phyloP scores from a whole-genome alignment of 768 basidiomycete species.

The Trametes meyenii region DNA sequence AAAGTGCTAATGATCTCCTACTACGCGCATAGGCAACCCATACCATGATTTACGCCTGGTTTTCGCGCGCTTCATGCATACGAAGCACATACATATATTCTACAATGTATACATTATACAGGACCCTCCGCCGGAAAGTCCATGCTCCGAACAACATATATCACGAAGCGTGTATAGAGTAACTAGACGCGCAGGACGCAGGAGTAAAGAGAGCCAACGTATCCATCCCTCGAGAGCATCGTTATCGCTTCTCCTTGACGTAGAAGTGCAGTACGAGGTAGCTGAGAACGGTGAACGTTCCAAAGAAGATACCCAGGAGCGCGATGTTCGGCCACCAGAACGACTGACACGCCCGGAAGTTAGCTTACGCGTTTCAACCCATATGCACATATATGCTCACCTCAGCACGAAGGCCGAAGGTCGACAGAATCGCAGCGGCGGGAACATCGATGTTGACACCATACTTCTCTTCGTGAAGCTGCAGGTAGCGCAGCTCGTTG shows the following conservation, averaged over 20 bases:
- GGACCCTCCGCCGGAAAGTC: conserved; percentile 12
- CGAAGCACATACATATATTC: conserved; percentile 10
- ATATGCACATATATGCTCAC: conserved; percentile 36
- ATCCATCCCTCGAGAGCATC: too few species aligned
- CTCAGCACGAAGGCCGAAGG: conserved; percentile 91
- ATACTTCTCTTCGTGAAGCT: conserved; percentile 93
- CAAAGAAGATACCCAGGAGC: conserved; percentile 85
- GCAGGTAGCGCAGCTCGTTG: conserved; percentile 93
- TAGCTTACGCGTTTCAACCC: background rate
- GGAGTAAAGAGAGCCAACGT: background rate
- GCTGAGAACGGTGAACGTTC: conserved; percentile 72
- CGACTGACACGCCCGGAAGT: conserved; percentile 50
- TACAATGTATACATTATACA: conserved; percentile 20
- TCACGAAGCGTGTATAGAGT: conserved; percentile 1
- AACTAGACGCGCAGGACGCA: background rate
- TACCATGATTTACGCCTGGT: background rate
- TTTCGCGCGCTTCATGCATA: background rate
- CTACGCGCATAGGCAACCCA: background rate
- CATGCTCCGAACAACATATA: conserved; percentile 2
- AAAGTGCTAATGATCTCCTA: background rate
- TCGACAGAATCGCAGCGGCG: conserved; percentile 91
- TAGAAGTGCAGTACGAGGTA: conserved; percentile 84
- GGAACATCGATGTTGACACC: conserved; percentile 97
- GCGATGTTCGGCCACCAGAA: conserved; percentile 99
- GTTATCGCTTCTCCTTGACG: conserved; percentile 76